Conservation (phyloP, 2,329 filamentous ascomycete species). For the Botrytis cinerea region DNA sequence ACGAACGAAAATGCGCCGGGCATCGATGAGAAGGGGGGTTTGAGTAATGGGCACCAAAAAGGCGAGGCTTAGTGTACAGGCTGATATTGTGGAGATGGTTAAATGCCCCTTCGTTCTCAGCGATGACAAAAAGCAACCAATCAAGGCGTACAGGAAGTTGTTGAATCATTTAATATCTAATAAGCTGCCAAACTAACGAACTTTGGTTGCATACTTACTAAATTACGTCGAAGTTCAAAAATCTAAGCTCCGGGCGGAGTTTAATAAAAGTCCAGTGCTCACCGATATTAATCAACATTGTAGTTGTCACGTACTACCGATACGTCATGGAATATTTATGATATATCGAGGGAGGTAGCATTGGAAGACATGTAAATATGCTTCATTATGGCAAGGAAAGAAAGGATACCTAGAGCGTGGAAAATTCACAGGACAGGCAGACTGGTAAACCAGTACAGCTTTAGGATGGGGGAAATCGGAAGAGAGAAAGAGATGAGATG, state of each 20-base stretch:
- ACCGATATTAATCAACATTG: neutral
- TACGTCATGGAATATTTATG: neutral
- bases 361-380: neutral
- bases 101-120: neutral
- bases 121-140: neutral
- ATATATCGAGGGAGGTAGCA: no score
- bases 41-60: constrained; percentile 7
- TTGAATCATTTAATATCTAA: neutral
- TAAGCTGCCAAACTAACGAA: neutral
- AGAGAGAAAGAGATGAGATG: neutral
- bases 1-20: constrained; percentile 60
- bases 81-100: neutral
- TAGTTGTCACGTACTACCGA: neutral
- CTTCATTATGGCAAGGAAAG: neutral
- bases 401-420: neutral
- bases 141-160: neutral
- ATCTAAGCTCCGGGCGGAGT: neutral
- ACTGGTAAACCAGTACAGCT: neutral
- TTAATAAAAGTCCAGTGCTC: neutral
- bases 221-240: neutral
- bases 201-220: neutral
- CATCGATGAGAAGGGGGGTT: constrained; percentile 36
- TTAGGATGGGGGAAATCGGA: neutral
- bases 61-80: constrained; percentile 9
- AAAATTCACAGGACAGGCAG: neutral